Base-by-base conservation (phyloP, 805 yeast genomes). In the Starmerella sp. region DNA sequence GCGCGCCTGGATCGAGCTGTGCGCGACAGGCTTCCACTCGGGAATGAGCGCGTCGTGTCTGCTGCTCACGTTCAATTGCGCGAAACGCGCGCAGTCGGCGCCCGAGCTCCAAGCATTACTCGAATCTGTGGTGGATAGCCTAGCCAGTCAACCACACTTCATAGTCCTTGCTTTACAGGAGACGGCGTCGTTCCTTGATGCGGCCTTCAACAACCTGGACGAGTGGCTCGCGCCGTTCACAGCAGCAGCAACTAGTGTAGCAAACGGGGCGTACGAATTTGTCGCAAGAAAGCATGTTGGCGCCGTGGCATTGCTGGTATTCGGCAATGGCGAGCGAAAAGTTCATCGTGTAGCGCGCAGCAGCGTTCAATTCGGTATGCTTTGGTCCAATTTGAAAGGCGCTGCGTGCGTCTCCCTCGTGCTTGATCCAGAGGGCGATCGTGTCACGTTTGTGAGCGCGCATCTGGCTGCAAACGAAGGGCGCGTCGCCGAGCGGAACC, bases 381-480 rank as follows among this genome's bases (percentile, higher is more conserved):
- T 75, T 7, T 71, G 74, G 55, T 80, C 91, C 0, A 78, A 82
- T 53, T 66, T 86, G 62, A 90, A 90, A 66, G 96, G 95, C 0
- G 90, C 81, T 0, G 81, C 78, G 11, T 29, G 44, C 4, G 13
- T 54, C 1, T 86, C 83, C 0, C 50, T 83, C 1, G 70, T 90
- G 44, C 62, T 85, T n/a, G 59, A 58, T 1, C 72, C 71, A 53
- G 62, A 63, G 2, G 60, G 57, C 13, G 58, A 48, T 52, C 76
- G 72, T 44, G 71, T 81, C 56, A 82, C 93, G 0, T 80, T 88
- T 70, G 81, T 83, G 3, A 71, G 75, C 41, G 78, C 83, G 4
- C 97, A 90, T 71, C 68, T 90, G 50, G 76, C 81, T 35, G 97
- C 97, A 0, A 78, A 79, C 61, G 95, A 87, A 66, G 95, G 95